These are phyloP conservation scores for Phytophthora brassicae DNA, from an alignment of 352 stramenopile species.

Conservation along the genomic window DNA sequence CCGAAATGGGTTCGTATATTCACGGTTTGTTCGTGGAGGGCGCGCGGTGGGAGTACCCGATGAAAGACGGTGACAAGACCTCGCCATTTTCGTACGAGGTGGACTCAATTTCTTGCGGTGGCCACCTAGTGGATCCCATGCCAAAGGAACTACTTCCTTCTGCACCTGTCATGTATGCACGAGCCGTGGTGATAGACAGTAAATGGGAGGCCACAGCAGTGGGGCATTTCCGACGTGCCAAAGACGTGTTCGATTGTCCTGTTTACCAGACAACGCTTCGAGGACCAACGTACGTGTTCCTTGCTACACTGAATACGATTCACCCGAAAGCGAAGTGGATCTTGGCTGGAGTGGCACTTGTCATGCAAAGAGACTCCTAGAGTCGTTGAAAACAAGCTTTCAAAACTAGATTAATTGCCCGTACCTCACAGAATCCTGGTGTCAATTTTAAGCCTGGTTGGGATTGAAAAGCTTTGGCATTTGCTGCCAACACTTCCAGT, in stretches of 20 bases:
- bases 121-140: conserved; percentile 85
- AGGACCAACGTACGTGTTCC: conserved; percentile 95
- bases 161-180: conserved; percentile 93
- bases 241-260: conserved; percentile 93
- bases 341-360: conserved; percentile 89
- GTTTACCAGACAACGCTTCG: conserved; percentile 96
- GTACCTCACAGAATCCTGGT: background rate
- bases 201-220: conserved; percentile 94
- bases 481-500: conserved; percentile 93
- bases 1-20: conserved; percentile 90
- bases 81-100: conserved; percentile 81
- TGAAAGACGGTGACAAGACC: conserved; percentile 78
- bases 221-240: conserved; percentile 90
- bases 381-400: conserved; percentile 4
- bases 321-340: conserved; percentile 91
- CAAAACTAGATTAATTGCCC: background rate
- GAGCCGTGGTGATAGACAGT: conserved; percentile 89
- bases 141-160: conserved; percentile 93
- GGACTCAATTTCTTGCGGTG: conserved; percentile 86
- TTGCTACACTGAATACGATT: conserved; percentile 93
- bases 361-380: conserved; percentile 93
- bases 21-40: conserved; percentile 96
- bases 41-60: conserved; percentile 81
- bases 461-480: conserved; percentile 90
- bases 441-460: conserved; percentile 14